A percentile compares a stretch with the other conserved stretches of the same genome.
phyloP scores from a whole-genome alignment of 164 flowering plant genomes.

The Brasenia schreberi region DNA sequence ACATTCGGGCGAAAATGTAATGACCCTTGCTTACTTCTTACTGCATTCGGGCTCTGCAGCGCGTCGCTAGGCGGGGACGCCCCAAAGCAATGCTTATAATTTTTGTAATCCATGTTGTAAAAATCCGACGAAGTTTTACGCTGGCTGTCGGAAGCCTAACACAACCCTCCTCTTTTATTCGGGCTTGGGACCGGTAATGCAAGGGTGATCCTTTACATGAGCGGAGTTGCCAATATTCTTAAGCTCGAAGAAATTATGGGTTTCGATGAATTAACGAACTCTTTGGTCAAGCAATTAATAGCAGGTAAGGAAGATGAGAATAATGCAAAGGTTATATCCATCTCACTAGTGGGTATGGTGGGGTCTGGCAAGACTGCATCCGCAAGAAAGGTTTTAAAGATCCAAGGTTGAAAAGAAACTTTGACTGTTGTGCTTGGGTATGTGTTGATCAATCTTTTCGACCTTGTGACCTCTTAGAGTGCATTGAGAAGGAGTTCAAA shows the following conservation, averaged over 20 bases:
- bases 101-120: no score
- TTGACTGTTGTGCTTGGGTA: conserved; percentile 13
- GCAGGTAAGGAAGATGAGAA: conserved; percentile 3
- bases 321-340: neutral
- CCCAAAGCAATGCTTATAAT: no score
- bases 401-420: neutral
- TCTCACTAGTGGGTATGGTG: conserved; percentile 7
- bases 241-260: conserved; percentile 39
- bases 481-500: neutral
- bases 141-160: no score
- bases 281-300: conserved; percentile 30
- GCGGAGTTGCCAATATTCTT: neutral
- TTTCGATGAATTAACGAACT: conserved; percentile 27
- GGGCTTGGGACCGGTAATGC: no score
- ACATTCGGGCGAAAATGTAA: no score
- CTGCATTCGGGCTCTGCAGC: no score
- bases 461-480: neutral
- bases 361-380: conserved; percentile 14
- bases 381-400: conserved; percentile 8
- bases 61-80: no score
- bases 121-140: no score
- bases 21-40: no score
- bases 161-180: no score
- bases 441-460: conserved; percentile 4
- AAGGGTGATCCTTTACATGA: no score